Evolutionary conservation across 352 stramenopile genomes (phyloP).

Genomic region (Phytophthora crassamura): DNA sequence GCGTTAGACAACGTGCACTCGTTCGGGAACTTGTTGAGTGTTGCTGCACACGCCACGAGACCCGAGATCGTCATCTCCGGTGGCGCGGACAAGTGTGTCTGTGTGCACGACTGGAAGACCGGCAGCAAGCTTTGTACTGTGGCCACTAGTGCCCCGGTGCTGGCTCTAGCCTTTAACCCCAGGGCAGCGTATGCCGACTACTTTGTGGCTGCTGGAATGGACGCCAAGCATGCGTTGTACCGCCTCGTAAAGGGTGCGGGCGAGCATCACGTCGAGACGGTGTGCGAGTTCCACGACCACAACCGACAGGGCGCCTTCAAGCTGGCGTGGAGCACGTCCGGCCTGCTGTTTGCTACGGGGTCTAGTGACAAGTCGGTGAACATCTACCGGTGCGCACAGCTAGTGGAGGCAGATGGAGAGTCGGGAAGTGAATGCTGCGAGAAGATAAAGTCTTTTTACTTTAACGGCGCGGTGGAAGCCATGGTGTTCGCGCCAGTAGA

Average conservation of each 20-base stretch:
- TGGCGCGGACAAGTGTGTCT: constrained; percentile 78
- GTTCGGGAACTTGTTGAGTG: constrained; percentile 76
- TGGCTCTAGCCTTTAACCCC: constrained; percentile 73
- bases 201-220: constrained; percentile 78
- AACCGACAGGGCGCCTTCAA: constrained; percentile 72
- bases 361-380: constrained; percentile 81
- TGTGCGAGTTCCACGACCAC: constrained; percentile 74
- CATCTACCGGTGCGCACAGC: constrained; percentile 58
- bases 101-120: constrained; percentile 70
- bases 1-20: constrained; percentile 58
- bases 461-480: constrained; percentile 82
- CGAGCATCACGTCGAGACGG: constrained; percentile 47
- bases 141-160: constrained; percentile 51
- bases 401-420: constrained; percentile 15
- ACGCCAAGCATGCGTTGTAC: constrained; percentile 70
- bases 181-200: constrained; percentile 43
- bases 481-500: constrained; percentile 58
- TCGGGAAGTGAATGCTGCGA: constrained; percentile 33
- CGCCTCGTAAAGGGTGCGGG: constrained; percentile 41
- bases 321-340: constrained; percentile 63
- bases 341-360: constrained; percentile 70
- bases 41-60: constrained; percentile 49
- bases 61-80: constrained; percentile 62
- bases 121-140: constrained; percentile 51
- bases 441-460: constrained; percentile 88